Evolutionary conservation across 2,329 filamentous ascomycete species (phyloP), one percentile per base, ranked within the genome.

Genomic region (Colletotrichum incanum): DNA sequence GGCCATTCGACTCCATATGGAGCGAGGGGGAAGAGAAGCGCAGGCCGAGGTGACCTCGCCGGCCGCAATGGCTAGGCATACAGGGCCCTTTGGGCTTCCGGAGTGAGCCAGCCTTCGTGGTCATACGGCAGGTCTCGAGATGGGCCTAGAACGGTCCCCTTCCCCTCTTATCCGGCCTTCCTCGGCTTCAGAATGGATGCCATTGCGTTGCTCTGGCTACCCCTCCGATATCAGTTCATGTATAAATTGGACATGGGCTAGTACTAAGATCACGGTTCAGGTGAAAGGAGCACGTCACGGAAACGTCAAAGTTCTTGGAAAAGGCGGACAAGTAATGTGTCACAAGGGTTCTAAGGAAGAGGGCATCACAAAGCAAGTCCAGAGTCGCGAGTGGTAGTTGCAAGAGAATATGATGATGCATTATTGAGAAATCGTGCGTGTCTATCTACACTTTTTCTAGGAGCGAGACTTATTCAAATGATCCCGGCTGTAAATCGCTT

Each of bases 321-420:
- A 34, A 20, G 50, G 28, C 41, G n/a, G n/a, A 18, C 9, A 34
- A 26, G 20, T 26, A 26, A n/a, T 5, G 6, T 39, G 8, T 14
- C 37, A 18, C 6, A 18, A n/a, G 28, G 23, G 12, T 28, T 28
- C 23, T 28, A 54, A 20, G 14, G 5, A 16, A 54, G 28, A 4
- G 1, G 3, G 34, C 31, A 58, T 39, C n/a, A 20, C 14, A 14
- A 12, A n/a, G 34, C 55, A 39, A 39, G n/a, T 18, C 7, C n/a
- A n/a, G 26, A 18, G 39, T 20, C 39, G 14, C 11, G 2, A n/a
- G 28, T 49, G 52, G 41, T 45, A 49, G 37, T 45, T 39, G 26
- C 60, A 56, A 52, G 16, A 31, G 47, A 50, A 49, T 16, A 34
- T 26, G 50, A 34, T 26, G 50, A 58, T 56, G 58, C 59, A 37